A percentile compares a stretch with the other conserved stretches of the same genome.
These are phyloP conservation scores for Saccharomyces hybrid DNA, from an alignment of 1,139 yeast species.

Conservation along the genomic window DNA sequence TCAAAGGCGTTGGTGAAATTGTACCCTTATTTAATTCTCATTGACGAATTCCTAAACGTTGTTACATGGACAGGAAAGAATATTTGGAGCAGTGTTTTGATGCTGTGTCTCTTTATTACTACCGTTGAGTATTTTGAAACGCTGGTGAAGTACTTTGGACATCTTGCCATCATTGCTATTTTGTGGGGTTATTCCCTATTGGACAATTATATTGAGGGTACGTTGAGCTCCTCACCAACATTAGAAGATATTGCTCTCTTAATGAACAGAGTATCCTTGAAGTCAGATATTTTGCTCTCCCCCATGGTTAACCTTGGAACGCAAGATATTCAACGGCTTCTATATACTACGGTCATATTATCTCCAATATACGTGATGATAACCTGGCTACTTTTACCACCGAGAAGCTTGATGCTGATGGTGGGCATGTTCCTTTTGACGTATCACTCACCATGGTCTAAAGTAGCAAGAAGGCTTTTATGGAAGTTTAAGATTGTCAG, in stretches of 20 bases:
- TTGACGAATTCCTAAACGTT: conserved; percentile 61
- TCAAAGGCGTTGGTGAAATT: conserved; percentile 75
- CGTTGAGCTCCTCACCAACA: conserved; percentile 64
- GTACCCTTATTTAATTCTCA: conserved; percentile 72
- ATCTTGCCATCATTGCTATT: conserved; percentile 60
- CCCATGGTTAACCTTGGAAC: conserved; percentile 74
- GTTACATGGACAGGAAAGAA: conserved; percentile 91
- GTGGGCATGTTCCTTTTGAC: conserved; percentile 61
- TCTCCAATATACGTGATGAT: conserved; percentile 75
- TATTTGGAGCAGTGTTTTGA: conserved; percentile 62
- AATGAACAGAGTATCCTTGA: conserved; percentile 64
- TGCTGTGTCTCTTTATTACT: conserved; percentile 51
- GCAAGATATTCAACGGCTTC: conserved; percentile 68
- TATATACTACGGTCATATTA: conserved; percentile 76
- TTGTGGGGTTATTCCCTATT: conserved; percentile 60
- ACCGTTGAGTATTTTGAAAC: conserved; percentile 66
- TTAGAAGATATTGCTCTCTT: conserved; percentile 84
- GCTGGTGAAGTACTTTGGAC: conserved; percentile 72
- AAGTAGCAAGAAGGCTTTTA: conserved; percentile 69
- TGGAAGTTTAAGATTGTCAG: conserved; percentile 79
- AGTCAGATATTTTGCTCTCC: conserved; percentile 66
- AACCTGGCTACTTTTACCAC: conserved; percentile 60
- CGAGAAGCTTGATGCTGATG: conserved; percentile 57
- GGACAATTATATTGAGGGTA: conserved; percentile 43
- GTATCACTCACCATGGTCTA: conserved; percentile 79